Base-by-base conservation (phyloP, 495 filamentous ascomycete genomes). In the Viridothelium virens region DNA sequence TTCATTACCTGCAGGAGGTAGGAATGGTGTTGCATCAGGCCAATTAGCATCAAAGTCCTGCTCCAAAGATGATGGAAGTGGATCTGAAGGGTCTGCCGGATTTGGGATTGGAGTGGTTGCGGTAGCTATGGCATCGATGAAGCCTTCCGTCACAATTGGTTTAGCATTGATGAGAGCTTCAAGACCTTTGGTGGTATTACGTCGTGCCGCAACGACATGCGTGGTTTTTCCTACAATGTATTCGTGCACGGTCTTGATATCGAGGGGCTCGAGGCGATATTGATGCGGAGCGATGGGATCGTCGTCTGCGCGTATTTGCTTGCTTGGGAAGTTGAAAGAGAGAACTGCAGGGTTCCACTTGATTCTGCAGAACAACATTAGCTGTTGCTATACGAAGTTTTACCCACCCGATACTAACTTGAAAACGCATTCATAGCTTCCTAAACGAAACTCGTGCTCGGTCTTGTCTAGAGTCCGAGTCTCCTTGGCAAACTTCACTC, bases 131-230 rank as follows among this genome's bases (percentile, higher is more conserved):
- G 89, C 90, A 63, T 88, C 89, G 56, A 88, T 79, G 68, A 87
- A 98, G 3, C 82, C 82, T 56, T 90, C 83, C 9, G 87, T 85
- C 12, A 97, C 92, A 61, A 97, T 88, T 68, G 86, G 86, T 79
- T 82, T 89, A 12, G 83, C 91, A 69, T 92, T 89, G 62, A 96
- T 86, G 33, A 98, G 80, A n/a, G 90, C 93, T 72, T 96, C 91
- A 3, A 97, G 77, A 0, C 87, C 89, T 67, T 90, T 91, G 2
- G 91, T 56, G 14, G 89, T 92, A 76, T 98, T 98, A 48, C 94
- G 84, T 76, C 96, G 97, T 73, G 84, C 88, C 16, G 90, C 86
- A 25, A 97, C 86, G 25, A 96, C 88, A 74, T 98, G 92, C 0
- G 93, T 95, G 0, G 94, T 97, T 0, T 80, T 75, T 48, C 76